phyloP scores from a whole-genome alignment of 192 early-diverging fungal species.

The Gamsiella multidivaricata region DNA sequence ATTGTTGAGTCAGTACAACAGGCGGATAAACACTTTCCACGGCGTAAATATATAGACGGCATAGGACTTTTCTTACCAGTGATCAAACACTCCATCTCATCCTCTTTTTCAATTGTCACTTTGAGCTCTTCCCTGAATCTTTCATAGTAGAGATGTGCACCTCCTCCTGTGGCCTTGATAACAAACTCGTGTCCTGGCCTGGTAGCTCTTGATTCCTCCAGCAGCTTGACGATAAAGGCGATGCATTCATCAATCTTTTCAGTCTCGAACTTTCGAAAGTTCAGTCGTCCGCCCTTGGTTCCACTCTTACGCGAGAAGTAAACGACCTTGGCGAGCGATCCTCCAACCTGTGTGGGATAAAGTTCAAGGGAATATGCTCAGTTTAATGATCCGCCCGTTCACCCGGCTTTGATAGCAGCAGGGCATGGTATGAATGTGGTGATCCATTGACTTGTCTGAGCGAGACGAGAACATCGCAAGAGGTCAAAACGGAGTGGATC shows the following conservation, averaged over 20 bases:
- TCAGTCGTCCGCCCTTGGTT: constrained; percentile 86
- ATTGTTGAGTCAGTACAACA: too few species aligned
- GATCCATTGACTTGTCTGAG: neutral
- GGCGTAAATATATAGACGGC: too few species aligned
- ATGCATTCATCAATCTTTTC: constrained; percentile 91
- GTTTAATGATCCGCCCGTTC: neutral
- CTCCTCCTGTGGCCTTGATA: constrained; percentile 90
- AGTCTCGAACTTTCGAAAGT: constrained; percentile 95
- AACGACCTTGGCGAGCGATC: constrained; percentile 80
- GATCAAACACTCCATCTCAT: constrained; percentile 93
- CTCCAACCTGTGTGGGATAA: constrained; percentile 67
- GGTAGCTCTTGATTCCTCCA: constrained; percentile 56
- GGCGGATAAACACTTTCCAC: too few species aligned
- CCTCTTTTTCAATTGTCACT: constrained; percentile 83
- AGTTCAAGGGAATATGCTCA: constrained; percentile 8
- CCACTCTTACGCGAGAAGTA: constrained; percentile 65
- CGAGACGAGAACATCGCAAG: neutral
- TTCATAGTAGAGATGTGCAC: constrained; percentile 83
- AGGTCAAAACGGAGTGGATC: neutral
- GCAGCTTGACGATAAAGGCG: constrained; percentile 78
- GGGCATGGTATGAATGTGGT: too few species aligned
- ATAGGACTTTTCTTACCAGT: constrained; percentile 57
- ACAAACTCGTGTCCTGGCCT: constrained; percentile 59
- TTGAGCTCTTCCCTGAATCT: constrained; percentile 72
- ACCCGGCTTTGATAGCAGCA: too few species aligned